Evolutionary conservation across 495 filamentous ascomycete genomes (phyloP).

Genomic region (Astrothelium subdiscretum): DNA sequence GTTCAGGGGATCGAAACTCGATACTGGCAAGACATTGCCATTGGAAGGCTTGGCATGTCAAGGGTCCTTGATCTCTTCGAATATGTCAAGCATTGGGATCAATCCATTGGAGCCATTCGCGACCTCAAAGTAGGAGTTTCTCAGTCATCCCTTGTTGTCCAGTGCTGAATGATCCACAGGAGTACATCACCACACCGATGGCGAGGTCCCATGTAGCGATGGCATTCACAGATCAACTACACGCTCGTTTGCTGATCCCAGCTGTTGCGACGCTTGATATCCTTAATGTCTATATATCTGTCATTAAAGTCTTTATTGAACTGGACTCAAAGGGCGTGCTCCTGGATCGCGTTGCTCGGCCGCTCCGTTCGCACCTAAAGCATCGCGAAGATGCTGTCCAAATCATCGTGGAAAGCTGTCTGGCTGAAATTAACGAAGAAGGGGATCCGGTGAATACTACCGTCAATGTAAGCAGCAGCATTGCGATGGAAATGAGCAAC

Average conservation of each 20-base stretch:
- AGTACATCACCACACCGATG: conserved; percentile 44
- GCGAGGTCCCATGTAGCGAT: conserved; percentile 53
- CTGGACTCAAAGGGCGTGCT: conserved; percentile 87
- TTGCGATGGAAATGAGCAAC: conserved; percentile 54
- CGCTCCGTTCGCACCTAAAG: conserved; percentile 75
- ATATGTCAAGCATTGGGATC: conserved; percentile 68
- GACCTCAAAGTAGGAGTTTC: conserved; percentile 47
- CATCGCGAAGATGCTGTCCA: conserved; percentile 89
- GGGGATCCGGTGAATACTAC: conserved; percentile 10
- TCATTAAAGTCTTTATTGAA: conserved; percentile 81
- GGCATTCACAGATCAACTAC: conserved; percentile 55
- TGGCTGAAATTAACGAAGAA: conserved; percentile 52
- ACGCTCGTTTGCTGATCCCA: conserved; percentile 68
- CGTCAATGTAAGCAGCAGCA: conserved; percentile 50
- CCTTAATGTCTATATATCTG: conserved; percentile 76
- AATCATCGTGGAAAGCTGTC: conserved; percentile 73
- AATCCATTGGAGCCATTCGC: conserved; percentile 67
- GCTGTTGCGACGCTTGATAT: conserved; percentile 85
- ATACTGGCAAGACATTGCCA: conserved; percentile 67
- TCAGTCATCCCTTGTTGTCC: not conserved
- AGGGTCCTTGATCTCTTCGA: conserved; percentile 79
- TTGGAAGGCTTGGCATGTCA: conserved; percentile 65
- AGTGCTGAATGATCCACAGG: conserved; percentile 11
- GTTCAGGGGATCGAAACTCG: conserved; percentile 12
- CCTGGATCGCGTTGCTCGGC: conserved; percentile 70